Evolutionary conservation across 371 early-diverging fungal genomes (phyloP).

Genomic region (Fennellomyces sp.): DNA sequence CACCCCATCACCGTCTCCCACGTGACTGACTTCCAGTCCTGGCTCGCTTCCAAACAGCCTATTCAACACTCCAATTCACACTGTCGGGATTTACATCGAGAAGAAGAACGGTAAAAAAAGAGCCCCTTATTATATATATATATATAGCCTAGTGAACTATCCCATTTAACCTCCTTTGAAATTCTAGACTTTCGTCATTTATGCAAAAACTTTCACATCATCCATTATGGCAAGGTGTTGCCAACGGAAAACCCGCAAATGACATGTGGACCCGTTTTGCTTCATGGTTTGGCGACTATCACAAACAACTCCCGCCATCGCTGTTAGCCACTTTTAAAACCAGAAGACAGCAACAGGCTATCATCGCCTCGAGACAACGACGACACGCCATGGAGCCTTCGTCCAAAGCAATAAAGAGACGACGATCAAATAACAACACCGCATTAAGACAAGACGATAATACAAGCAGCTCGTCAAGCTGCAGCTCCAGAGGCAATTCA

Average conservation of each 20-base stretch:
- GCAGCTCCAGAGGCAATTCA: neutral
- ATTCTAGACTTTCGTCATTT: constrained; percentile 10
- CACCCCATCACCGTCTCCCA: constrained; percentile 1
- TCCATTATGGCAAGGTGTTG: constrained; percentile 14
- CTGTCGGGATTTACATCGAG: constrained; percentile 7
- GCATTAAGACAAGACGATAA: neutral
- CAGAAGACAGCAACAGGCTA: constrained; percentile 43
- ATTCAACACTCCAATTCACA: neutral
- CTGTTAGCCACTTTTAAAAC: constrained; percentile 17
- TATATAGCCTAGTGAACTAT: neutral
- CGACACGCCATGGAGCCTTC: constrained; percentile 11
- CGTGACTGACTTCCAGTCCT: constrained; percentile 1
- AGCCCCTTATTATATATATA: neutral
- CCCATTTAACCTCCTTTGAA: neutral
- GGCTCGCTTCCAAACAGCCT: neutral
- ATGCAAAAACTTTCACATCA: constrained; percentile 20
- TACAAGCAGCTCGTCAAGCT: neutral
- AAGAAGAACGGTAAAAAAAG: constrained; percentile 7
- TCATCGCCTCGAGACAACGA: constrained; percentile 43
- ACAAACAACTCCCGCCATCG: constrained; percentile 9
- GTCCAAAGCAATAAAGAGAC: constrained; percentile 8
- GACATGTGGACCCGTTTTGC: constrained; percentile 15
- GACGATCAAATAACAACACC: constrained; percentile 1
- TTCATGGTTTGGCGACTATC: constrained; percentile 19
- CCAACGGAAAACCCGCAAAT: constrained; percentile 3